Base-by-base conservation (phyloP, 164 flowering plant species). In the Saururus chinensis region DNA sequence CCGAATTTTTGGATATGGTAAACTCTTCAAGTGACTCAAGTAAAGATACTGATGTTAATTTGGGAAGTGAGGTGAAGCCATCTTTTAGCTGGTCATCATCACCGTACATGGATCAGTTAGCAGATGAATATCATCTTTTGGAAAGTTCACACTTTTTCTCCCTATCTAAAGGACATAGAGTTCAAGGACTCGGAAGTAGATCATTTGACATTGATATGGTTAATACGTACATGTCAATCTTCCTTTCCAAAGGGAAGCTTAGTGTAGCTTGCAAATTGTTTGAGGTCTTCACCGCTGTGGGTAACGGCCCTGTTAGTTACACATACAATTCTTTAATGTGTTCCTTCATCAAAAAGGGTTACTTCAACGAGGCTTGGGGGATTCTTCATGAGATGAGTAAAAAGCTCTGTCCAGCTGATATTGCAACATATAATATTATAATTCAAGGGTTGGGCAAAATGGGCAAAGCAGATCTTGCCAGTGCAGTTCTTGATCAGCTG, bases 251-350 rank as follows among this genome's bases (percentile, higher is more conserved):
- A 65, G 97, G 99, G 55, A 81, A 95, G 64, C 65, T 91, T 66
- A 91, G 90, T 65, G 35, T 87, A 25, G 99, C 97, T 51, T 95
- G 99, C 76, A 95, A 95, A 67, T 74, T 95, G 69, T 95, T 95
- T 72, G 99, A 95, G 73, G 80, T 88, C 65, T 88, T 91, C 77
- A 80, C 74, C n/a, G 80, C 77, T 52, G 71, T 77, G 76, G 89
- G 93, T 37, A 74, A 71, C 1, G 71, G 78, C 45, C 88, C 92
- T 9, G 81, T 67, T 60, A 80, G 77, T 64, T 91, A 87, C 73
- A 87, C 96, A 22, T 91, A 85, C 65, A 95, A 95, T 70, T 82
- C 97, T 13, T 76, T 95, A 66, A 80, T 88, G 88, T 84, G 87
- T 66, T 83, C 95, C 7, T 95, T 95, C 68, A 86, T 91, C 41